Evolutionary conservation across 768 basidiomycete species (phyloP), one percentile per base, ranked within the genome.

Genomic region (Leccinellum luteum): DNA sequence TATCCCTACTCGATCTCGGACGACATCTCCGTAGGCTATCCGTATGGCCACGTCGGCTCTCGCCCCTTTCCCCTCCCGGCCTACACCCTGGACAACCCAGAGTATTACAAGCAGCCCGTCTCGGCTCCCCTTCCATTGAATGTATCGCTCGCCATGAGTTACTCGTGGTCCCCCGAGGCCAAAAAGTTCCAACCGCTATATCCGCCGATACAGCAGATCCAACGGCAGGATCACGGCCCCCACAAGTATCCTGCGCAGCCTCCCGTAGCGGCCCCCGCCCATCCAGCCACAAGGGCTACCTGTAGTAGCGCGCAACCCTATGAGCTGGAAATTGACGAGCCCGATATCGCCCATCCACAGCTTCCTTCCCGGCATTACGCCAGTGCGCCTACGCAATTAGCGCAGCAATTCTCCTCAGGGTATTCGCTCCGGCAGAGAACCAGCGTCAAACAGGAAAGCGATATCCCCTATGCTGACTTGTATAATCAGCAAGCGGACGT

Each of bases 171-270:
- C 6, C 67, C 67, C 0, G 67, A 71, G 31, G 52, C 61, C 1
- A 72, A 74, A 64, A 73, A 74, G 64, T 72, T 74, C 49, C 73
- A 74, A 59, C 71, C 69, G 73, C 61, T 71, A 62, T 74, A 64
- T 72, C 60, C 71, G 32, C 68, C 69, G 63, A 60, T 61, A 64
- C 71, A 72, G 62, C 69, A 70, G 56, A 54, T 62, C 4, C 68
- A 64, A 21, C 69, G 60, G 44, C 66, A 68, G 10, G 66, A 59
- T 32, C 64, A 57, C 64, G 63, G 56, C 67, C 57, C 65, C 27
- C 47, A 51, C 30, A 67, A 55, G 58, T 70, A 65, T 48, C 8
- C 62, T 17, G 15, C 44, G 19, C 72, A 55, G 41, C 58, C 61
- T 32, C 51, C 60, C 34, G 51, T 56, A 49, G 28, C 57, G 3